Evolutionary conservation across 208 protist genomes (phyloP).

Genomic region (Acanthamoeba lenticulata): DNA sequence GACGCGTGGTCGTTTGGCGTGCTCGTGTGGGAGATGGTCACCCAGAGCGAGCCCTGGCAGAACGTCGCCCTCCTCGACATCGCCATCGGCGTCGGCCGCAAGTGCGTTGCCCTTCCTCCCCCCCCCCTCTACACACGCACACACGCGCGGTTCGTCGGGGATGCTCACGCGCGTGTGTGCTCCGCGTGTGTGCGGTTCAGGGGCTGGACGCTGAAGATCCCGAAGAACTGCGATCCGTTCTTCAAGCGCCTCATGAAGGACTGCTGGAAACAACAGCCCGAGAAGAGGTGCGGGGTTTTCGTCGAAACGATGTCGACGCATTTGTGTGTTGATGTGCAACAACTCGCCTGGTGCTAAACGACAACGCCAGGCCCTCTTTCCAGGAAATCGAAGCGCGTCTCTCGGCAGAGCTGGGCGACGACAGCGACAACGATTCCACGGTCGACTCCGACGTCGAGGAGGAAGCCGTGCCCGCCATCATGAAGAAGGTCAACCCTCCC

Average conservation of each 20-base stretch:
- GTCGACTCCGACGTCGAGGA: not conserved
- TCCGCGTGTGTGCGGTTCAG: not conserved
- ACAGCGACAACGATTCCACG: not conserved
- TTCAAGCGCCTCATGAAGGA: constrained; percentile 33
- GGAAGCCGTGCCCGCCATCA: not conserved
- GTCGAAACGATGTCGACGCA: too few species aligned
- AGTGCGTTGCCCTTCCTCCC: too few species aligned
- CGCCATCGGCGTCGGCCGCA: constrained; percentile 1
- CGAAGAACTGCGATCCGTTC: constrained; percentile 59
- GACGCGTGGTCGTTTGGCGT: constrained; percentile 61
- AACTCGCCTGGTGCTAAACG: too few species aligned
- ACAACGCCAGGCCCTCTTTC: constrained; percentile 35
- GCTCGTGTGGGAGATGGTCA: constrained; percentile 49
- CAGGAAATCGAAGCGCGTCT: constrained; percentile 47
- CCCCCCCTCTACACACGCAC: too few species aligned
- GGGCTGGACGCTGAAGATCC: constrained; percentile 59
- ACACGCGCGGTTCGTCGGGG: too few species aligned
- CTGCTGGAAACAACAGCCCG: constrained; percentile 48
- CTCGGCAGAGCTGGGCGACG: not conserved
- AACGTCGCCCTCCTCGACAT: constrained; percentile 38
- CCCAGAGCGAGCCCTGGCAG: constrained; percentile 42
- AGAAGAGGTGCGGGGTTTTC: constrained; percentile 16
- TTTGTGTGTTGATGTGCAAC: too few species aligned
- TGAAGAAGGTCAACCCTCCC: not conserved
- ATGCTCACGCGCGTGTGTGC: not conserved